These are phyloP conservation scores for Harringtonia aguacate DNA, from an alignment of 2,329 filamentous ascomycete genomes.

Conservation along the genomic window DNA sequence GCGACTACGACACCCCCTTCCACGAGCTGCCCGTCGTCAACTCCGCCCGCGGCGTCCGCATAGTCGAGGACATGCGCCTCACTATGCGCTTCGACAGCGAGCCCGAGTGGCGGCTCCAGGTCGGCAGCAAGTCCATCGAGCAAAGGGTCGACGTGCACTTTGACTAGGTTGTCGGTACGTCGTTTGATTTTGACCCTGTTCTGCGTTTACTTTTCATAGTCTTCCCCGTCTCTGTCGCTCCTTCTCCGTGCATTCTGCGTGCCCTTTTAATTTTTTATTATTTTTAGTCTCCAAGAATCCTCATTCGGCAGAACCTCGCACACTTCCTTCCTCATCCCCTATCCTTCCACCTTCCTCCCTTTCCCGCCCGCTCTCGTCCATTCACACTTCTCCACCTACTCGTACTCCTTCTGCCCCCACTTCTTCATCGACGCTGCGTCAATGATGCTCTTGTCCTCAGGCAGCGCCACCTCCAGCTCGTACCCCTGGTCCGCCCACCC, in stretches of 20 bases:
- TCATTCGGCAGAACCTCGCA: no score
- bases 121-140: conserved; percentile 4
- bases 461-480: conserved; percentile 7
- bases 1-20: conserved; percentile 5
- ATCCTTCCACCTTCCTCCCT: no score
- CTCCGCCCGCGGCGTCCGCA: conserved; percentile 5
- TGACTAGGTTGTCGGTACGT: no score
- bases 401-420: conserved; percentile 30
- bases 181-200: no score
- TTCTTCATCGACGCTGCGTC: conserved; percentile 7
- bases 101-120: conserved; percentile 6
- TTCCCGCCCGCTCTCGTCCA: no score
- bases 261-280: no score
- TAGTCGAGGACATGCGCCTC: conserved; percentile 5
- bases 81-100: conserved; percentile 7
- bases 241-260: no score
- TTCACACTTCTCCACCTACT: neutral
- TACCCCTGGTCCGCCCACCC: conserved; percentile 9
- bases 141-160: conserved; percentile 6
- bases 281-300: no score
- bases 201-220: no score
- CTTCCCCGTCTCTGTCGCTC: no score
- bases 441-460: conserved; percentile 6
- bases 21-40: conserved; percentile 6
- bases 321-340: no score